phyloP scores from a whole-genome alignment of 1,139 yeast species.

The Suhomyces terraborum region DNA sequence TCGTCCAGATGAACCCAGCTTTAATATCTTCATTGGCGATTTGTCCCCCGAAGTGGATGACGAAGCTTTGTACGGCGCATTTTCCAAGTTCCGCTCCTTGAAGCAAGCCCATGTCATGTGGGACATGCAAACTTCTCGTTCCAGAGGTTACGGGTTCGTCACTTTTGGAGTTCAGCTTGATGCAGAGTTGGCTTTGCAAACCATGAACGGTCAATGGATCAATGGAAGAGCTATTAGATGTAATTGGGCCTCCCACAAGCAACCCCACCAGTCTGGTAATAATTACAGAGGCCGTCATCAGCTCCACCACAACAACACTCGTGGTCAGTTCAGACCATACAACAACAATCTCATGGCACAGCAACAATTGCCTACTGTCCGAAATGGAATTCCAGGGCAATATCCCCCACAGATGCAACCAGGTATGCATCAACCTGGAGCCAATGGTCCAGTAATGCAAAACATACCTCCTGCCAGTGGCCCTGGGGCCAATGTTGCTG shows the following conservation, averaged over 20 bases:
- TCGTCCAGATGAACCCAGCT: conserved; percentile 54
- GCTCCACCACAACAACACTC: conserved; percentile 11
- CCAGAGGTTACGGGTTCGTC: conserved; percentile 93
- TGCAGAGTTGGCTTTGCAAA: conserved; percentile 71
- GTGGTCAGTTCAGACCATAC: conserved; percentile 21
- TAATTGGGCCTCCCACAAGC: conserved; percentile 87
- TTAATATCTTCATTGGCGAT: conserved; percentile 85
- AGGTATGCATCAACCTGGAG: conserved; percentile 5
- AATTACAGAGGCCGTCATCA: conserved; percentile 10
- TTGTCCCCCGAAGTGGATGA: conserved; percentile 82
- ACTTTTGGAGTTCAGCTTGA: conserved; percentile 67
- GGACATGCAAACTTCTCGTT: conserved; percentile 93
- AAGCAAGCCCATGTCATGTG: conserved; percentile 94
- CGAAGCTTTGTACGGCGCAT: conserved; percentile 62
- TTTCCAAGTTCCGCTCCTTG: conserved; percentile 60
- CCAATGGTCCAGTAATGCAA: conserved; percentile 4
- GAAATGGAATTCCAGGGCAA: conserved; percentile 9
- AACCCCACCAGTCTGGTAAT: conserved; percentile 22
- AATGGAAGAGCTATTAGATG: conserved; percentile 79
- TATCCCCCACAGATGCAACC: conserved; percentile 15
- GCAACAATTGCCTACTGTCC: conserved; percentile 10
- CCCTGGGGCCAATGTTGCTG: neutral
- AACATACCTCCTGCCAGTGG: conserved; percentile 5
- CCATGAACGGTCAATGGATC: conserved; percentile 74
- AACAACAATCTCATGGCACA: conserved; percentile 16